These are phyloP conservation scores for Cadophora gregata DNA, from an alignment of 2,329 filamentous ascomycete species.

Conservation along the genomic window DNA sequence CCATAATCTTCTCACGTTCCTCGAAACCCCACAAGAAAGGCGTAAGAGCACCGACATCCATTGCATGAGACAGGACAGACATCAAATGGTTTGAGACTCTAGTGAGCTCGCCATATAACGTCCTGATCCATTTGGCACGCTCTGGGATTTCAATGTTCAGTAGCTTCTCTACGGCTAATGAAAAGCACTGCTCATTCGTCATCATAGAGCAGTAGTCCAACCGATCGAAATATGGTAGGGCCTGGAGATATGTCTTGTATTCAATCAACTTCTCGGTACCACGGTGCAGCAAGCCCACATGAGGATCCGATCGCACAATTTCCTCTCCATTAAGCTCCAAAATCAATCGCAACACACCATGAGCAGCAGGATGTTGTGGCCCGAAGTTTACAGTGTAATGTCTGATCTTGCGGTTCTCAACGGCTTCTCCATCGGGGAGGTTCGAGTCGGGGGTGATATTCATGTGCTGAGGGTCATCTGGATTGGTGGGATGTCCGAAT, in stretches of 20 bases:
- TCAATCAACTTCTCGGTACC: constrained; percentile 99
- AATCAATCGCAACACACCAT: constrained; percentile 97
- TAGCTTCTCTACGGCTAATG: constrained; percentile 95
- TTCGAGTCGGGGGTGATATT: constrained; percentile 46
- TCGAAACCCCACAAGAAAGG: constrained; percentile 99
- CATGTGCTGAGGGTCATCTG: constrained; percentile 50
- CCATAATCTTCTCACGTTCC: constrained; percentile 99
- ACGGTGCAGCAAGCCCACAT: constrained; percentile 94
- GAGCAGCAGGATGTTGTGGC: constrained; percentile 96
- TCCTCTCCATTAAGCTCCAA: constrained; percentile 97
- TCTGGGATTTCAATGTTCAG: constrained; percentile 96
- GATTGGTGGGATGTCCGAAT: constrained; percentile 60
- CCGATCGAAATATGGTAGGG: constrained; percentile 97
- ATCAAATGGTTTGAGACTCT: constrained; percentile 96
- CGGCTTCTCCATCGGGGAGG: constrained; percentile 49
- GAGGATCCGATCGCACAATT: constrained; percentile 94
- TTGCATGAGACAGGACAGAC: constrained; percentile 95
- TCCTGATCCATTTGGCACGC: constrained; percentile 95
- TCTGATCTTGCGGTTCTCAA: constrained; percentile 81
- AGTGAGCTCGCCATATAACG: constrained; percentile 94
- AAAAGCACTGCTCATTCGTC: constrained; percentile 99
- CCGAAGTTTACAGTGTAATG: constrained; percentile 99
- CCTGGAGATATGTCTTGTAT: constrained; percentile 99
- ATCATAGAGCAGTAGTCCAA: constrained; percentile 99
- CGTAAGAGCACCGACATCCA: constrained; percentile 98